Percentiles rank a stretch among this genome's conserved stretches.
These are phyloP conservation scores for Backusella luteola DNA, from an alignment of 192 early-diverging fungal species.

Conservation along the genomic window DNA sequence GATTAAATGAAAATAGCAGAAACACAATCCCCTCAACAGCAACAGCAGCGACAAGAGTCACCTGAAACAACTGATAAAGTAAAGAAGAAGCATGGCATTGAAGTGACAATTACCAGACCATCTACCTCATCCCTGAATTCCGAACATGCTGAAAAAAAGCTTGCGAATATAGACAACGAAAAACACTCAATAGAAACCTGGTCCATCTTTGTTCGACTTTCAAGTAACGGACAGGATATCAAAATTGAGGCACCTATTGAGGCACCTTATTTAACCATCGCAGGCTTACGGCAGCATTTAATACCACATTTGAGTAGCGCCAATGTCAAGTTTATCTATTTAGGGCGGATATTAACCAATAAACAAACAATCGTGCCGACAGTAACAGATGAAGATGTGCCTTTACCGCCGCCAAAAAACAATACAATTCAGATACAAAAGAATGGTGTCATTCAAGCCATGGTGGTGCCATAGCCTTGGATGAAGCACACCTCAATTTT, in stretches of 20 bases:
- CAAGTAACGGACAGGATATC: slow-evolving; percentile 4
- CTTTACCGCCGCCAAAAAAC: not conserved
- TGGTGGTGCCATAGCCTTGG: not conserved
- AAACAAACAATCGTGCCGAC: not conserved
- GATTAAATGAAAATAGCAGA: not conserved
- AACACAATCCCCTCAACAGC: not conserved
- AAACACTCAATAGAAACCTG: not conserved
- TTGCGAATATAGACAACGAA: not conserved
- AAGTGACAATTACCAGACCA: not conserved
- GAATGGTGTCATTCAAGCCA: not conserved
- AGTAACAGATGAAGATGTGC: not conserved
- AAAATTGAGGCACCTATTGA: not conserved
- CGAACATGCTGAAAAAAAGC: not conserved
- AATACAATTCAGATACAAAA: not conserved
- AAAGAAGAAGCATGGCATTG: not conserved
- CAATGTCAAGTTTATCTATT: slow-evolving; percentile 4
- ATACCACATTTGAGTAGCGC: not conserved
- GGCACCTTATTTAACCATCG: not conserved
- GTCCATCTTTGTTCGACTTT: slow-evolving; percentile 3
- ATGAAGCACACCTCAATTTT: not conserved
- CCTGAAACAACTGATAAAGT: not conserved
- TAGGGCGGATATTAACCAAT: not conserved
- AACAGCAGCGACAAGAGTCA: not conserved
- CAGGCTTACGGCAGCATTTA: not conserved
- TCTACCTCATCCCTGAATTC: slow-evolving; percentile 2